Conservation (phyloP, 1,284 basidiomycete genomes). For the Microbotryomycetes sp. region DNA sequence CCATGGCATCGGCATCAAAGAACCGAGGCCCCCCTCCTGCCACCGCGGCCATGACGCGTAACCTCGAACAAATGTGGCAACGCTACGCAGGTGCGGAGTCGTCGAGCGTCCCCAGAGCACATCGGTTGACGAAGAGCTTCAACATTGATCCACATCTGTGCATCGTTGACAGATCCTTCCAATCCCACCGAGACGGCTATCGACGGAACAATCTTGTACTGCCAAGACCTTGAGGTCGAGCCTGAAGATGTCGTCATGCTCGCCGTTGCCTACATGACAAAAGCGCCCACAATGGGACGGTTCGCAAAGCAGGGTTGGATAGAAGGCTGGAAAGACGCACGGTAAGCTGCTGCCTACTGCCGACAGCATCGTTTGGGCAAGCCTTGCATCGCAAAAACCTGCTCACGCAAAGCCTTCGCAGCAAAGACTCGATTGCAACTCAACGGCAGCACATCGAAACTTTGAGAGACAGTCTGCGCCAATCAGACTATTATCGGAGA, state of each 20-base stretch:
- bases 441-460: conserved; percentile 59
- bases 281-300: conserved; percentile 63
- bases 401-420: conserved; percentile 37
- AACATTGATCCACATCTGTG: not conserved
- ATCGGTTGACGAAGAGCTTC: not conserved
- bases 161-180: conserved; percentile 34
- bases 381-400: conserved; percentile 48
- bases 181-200: conserved; percentile 58
- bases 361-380: not conserved
- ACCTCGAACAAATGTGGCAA: conserved; percentile 62
- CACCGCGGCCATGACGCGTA: conserved; percentile 32
- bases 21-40: conserved; percentile 39
- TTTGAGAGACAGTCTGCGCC: conserved; percentile 60
- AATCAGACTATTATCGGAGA: conserved; percentile 70
- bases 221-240: conserved; percentile 59
- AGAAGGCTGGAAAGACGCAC: conserved; percentile 63
- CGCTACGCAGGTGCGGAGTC: conserved; percentile 62
- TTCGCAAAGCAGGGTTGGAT: conserved; percentile 72
- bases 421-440: conserved; percentile 61
- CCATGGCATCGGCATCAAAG: conserved; percentile 35
- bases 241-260: conserved; percentile 71
- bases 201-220: conserved; percentile 67
- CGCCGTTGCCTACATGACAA: conserved; percentile 67
- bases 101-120: not conserved
- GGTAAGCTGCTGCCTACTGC: not conserved